A percentile compares a stretch with the other conserved stretches of the same genome.
Conservation (phyloP, 345 rosid species). For the Salix arbutifolia region DNA sequence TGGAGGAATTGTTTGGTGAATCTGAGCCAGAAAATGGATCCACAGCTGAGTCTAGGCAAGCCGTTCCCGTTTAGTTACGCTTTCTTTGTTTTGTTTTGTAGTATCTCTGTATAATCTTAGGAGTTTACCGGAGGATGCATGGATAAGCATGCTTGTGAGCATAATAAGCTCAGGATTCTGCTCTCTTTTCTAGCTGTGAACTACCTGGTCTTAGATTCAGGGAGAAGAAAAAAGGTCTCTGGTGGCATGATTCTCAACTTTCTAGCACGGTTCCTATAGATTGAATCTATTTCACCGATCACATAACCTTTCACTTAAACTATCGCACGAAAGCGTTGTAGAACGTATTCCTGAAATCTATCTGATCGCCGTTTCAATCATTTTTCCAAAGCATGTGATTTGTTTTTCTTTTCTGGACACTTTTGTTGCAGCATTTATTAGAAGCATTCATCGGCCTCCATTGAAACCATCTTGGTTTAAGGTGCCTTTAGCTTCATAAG, state of each 20-base stretch:
- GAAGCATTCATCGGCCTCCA: not conserved
- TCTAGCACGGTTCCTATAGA: not conserved
- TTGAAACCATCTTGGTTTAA: not conserved
- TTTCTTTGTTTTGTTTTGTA: not conserved
- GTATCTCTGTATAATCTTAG: not conserved
- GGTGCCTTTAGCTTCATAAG: not conserved
- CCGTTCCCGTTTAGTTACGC: slow-evolving; percentile 2
- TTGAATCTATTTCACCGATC: not conserved
- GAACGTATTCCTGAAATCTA: not conserved
- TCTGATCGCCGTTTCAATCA: not conserved
- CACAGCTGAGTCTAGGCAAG: not conserved
- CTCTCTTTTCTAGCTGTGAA: not conserved
- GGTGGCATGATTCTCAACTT: not conserved
- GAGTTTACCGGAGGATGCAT: not conserved
- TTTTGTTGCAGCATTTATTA: not conserved
- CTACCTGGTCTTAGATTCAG: not conserved
- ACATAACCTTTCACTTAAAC: not conserved
- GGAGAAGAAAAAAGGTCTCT: not conserved
- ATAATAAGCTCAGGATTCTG: not conserved
- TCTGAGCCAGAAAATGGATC: slow-evolving; percentile 20
- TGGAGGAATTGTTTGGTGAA: slow-evolving; percentile 62
- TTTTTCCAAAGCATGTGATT: not conserved
- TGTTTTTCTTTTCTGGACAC: not conserved
- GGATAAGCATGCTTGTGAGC: not conserved
- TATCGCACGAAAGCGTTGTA: not conserved